Conservation (phyloP, 1,284 basidiomycete genomes). For the Trametes versicolor region DNA sequence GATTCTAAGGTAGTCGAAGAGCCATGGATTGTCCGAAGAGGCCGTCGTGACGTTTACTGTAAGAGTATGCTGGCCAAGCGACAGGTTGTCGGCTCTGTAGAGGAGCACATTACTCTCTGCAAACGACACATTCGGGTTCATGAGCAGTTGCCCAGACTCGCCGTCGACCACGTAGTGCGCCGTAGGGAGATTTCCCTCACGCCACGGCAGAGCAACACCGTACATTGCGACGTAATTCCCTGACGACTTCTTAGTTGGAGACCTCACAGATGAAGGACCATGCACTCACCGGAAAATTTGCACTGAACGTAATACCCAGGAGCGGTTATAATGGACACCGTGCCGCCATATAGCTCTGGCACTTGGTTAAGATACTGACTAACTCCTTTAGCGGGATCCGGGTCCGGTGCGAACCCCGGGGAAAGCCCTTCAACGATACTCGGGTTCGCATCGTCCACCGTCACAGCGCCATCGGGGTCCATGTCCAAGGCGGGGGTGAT, state of each 20-base stretch:
- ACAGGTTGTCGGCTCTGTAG: not conserved
- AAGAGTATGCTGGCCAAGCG: not conserved
- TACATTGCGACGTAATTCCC: not conserved
- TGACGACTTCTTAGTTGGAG: not conserved
- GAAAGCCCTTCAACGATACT: not conserved
- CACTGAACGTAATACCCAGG: not conserved
- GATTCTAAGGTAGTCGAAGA: slow-evolving; percentile 1
- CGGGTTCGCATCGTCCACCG: not conserved
- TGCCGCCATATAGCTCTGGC: not conserved
- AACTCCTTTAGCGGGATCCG: not conserved
- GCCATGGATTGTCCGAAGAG: not conserved
- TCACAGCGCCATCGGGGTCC: not conserved
- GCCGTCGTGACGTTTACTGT: not conserved
- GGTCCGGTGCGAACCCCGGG: not conserved
- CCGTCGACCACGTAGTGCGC: slow-evolving; percentile 1
- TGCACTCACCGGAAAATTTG: not conserved
- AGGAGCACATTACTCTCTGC: not conserved
- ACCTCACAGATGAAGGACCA: not conserved
- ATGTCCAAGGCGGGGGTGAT: not conserved
- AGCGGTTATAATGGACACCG: not conserved
- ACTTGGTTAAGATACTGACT: not conserved
- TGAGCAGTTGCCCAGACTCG: not conserved
- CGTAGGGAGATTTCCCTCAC: not conserved
- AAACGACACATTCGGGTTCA: not conserved
- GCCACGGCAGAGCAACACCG: not conserved